A percentile compares a stretch with the other conserved stretches of the same genome.
phyloP scores from a whole-genome alignment of 1,139 yeast genomes.

The Chernovozyma sophiae-reginae region DNA sequence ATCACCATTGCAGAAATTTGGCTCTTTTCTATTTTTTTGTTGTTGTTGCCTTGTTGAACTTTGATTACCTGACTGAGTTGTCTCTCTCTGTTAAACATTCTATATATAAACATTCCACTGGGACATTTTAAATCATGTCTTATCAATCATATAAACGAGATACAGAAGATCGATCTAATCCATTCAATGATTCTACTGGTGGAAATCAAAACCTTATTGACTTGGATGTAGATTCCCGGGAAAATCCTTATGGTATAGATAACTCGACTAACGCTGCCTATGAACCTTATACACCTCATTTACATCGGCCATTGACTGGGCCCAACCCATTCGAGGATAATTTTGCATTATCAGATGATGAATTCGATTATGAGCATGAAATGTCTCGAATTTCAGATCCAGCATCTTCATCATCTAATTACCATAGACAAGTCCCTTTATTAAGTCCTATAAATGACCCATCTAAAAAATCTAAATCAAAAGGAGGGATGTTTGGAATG shows the following conservation, averaged over 20 bases:
- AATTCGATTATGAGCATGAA: conserved; percentile 13
- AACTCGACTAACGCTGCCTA: background rate
- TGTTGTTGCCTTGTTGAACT: too few species aligned
- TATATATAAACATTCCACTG: too few species aligned
- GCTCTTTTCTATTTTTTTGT: too few species aligned
- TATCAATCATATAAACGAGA: conserved; percentile 5
- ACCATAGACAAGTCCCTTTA: conserved; percentile 22
- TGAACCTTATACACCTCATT: conserved; percentile 5
- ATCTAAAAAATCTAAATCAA: conserved; percentile 10
- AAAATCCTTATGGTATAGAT: conserved; percentile 9
- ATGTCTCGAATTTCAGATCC: background rate
- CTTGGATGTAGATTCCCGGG: conserved; percentile 18
- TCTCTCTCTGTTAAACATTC: too few species aligned
- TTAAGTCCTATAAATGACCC: conserved; percentile 17
- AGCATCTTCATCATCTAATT: background rate
- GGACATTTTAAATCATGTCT: too few species aligned
- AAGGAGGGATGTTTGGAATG: conserved; percentile 12
- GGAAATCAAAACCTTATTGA: conserved; percentile 25
- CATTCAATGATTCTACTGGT: conserved; percentile 17
- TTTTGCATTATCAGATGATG: conserved; percentile 34
- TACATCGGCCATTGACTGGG: conserved; percentile 3
- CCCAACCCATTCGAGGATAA: conserved; percentile 36
- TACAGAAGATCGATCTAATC: conserved; percentile 11
- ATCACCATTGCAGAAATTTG: too few species aligned
- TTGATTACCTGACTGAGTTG: too few species aligned